phyloP scores from a whole-genome alignment of 495 filamentous ascomycete species.

The Saxispiralis lemnorum region DNA sequence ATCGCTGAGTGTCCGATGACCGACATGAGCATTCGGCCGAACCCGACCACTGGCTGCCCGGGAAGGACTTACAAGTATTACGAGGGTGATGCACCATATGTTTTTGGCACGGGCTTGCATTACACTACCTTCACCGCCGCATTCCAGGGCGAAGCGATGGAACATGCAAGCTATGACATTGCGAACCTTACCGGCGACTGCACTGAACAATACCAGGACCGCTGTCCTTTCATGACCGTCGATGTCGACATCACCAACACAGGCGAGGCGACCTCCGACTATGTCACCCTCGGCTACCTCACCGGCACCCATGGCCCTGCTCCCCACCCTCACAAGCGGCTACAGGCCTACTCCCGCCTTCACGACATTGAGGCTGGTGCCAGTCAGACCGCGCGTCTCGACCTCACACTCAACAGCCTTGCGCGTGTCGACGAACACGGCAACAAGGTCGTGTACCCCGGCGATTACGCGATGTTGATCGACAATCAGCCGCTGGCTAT shows the following conservation, averaged over 20 bases:
- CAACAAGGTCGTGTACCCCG: constrained; percentile 47
- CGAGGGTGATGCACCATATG: constrained; percentile 33
- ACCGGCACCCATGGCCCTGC: constrained; percentile 37
- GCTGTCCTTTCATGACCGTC: constrained; percentile 26
- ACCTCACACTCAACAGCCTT: constrained; percentile 39
- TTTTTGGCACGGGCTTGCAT: constrained; percentile 40
- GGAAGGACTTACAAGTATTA: constrained; percentile 50
- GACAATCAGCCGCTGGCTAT: constrained; percentile 29
- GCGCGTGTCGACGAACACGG: constrained; percentile 41
- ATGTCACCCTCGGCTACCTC: constrained; percentile 39
- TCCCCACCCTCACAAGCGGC: constrained; percentile 46
- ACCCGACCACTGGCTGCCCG: constrained; percentile 20
- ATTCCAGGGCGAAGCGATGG: constrained; percentile 8
- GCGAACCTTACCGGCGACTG: constrained; percentile 18
- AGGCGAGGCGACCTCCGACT: constrained; percentile 38
- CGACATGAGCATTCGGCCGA: constrained; percentile 39
- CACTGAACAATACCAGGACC: constrained; percentile 19
- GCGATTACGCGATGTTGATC: constrained; percentile 40
- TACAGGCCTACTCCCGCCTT: constrained; percentile 42
- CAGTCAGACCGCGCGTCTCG: constrained; percentile 26
- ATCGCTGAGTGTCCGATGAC: constrained; percentile 35
- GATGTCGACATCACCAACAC: constrained; percentile 34
- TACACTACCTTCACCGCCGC: constrained; percentile 33
- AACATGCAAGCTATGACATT: constrained; percentile 11
- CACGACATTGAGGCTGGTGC: constrained; percentile 27